Evolutionary conservation across 768 basidiomycete genomes (phyloP), one percentile per base, ranked within the genome.

Genomic region (Lactarius evosmus): DNA sequence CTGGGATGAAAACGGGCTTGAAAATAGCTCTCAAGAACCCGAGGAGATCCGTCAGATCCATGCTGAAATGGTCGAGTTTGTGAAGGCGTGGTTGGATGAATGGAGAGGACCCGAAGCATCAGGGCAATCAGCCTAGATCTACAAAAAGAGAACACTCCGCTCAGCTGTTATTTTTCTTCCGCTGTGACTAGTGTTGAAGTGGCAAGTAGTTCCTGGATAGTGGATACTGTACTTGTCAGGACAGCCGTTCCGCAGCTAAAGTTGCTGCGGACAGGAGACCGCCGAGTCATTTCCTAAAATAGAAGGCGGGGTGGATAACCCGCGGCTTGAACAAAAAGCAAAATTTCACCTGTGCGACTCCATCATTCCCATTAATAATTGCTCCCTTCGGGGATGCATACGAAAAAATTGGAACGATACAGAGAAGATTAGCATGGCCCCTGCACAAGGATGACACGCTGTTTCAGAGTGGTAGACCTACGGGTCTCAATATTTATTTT

Each of bases 361-460:
- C 29, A 34, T 11, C 12, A 17, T 12, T 30, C 40, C 11, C 25
- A 59, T 19, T 3, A 0, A 17, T 17, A 38, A 65, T 53, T 56
- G 63, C 66, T 65, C 87, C 86, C 86, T 89, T 88, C 86, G 86
- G 87, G 86, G 90, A 88, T 88, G 86, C 90, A 90, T 88, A 91
- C 86, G 88, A 89, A 90, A 94, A 93, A 92, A 90, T 94, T 93
- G 93, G 91, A 95, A 94, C 92, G 90, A 95, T 95, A 94, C 93
- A 94, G 93, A 96, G 93, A 95, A 95, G 94, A 95, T 96, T 95
- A 95, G 94, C 94, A 96, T 96, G 91, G 94, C 93, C 94, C 95
- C 94, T 96, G 94, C 94, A 95, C 93, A 97, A 95, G 94, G 93
- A 95, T 96, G 94, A 95, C 94, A 95, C 92, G 90, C 90, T 92